Conservation (phyloP, 352 stramenopile genomes). For the Stramenopiles sp. region DNA sequence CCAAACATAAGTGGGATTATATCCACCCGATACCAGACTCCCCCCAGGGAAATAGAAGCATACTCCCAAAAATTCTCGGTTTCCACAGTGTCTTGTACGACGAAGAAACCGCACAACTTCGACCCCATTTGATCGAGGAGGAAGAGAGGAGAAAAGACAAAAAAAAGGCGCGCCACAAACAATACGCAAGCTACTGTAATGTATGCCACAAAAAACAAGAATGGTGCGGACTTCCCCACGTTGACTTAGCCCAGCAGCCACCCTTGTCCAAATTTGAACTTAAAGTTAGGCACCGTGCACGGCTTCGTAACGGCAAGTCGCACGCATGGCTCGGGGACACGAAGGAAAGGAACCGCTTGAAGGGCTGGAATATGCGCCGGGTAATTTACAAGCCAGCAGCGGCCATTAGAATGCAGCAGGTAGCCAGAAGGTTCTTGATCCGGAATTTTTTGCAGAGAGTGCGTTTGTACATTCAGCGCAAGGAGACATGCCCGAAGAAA, state of each 20-base stretch:
- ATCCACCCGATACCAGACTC: not conserved
- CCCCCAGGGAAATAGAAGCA: not conserved
- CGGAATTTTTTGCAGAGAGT: not conserved
- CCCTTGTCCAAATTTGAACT: not conserved
- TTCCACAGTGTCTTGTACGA: not conserved
- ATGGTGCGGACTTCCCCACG: not conserved
- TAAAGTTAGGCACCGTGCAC: not conserved
- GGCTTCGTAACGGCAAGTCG: not conserved
- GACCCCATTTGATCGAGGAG: not conserved
- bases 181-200: not conserved
- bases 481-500: no score
- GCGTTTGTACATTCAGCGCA: no score
- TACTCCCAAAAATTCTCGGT: not conserved
- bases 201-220: not conserved
- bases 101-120: no score
- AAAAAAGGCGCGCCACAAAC: not conserved
- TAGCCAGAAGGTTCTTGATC: not conserved
- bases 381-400: conserved; percentile 11
- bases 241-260: not conserved
- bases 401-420: not conserved
- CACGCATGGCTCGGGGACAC: not conserved
- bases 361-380: not conserved
- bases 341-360: not conserved
- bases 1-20: not conserved
- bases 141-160: not conserved